Conservation (phyloP, 768 basidiomycete genomes). For the Mrakia frigida region DNA sequence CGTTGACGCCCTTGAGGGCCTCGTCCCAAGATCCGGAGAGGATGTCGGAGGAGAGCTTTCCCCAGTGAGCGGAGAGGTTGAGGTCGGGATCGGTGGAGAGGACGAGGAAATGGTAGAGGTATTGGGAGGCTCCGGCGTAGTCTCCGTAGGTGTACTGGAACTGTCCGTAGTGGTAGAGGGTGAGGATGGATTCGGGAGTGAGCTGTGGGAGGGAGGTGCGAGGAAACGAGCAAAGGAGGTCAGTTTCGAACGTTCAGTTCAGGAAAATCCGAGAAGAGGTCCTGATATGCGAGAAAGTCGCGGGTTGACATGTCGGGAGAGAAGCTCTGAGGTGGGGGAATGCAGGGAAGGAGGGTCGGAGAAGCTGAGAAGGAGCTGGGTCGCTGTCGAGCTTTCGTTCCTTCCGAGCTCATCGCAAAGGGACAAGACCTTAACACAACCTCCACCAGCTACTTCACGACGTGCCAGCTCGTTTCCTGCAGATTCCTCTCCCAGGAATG, state of each 20-base stretch:
- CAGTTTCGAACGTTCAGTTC: background rate
- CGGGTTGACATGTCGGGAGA: too few relatives aligned
- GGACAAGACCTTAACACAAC: too few relatives aligned
- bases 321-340: too few relatives aligned
- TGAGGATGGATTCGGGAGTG: slow-evolving; percentile 88
- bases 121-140: slow-evolving; percentile 93
- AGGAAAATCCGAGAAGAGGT: background rate
- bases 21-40: slow-evolving; percentile 90
- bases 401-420: too few relatives aligned
- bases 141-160: slow-evolving; percentile 99
- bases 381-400: too few relatives aligned
- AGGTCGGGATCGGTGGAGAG: slow-evolving; percentile 89
- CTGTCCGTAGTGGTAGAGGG: slow-evolving; percentile 94
- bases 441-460: too few relatives aligned
- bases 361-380: too few relatives aligned
- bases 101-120: slow-evolving; percentile 97
- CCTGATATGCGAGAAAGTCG: too few relatives aligned
- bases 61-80: slow-evolving; percentile 96
- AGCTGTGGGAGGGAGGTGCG: slow-evolving; percentile 53
- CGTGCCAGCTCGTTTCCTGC: too few relatives aligned
- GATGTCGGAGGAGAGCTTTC: slow-evolving; percentile 94
- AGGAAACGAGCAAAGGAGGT: background rate
- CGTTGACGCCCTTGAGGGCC: slow-evolving; percentile 92
- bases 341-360: too few relatives aligned
- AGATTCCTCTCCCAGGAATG: too few relatives aligned